Percentiles rank a stretch among this genome's conserved stretches.
Evolutionary conservation across 1,284 basidiomycete genomes (phyloP).

Genomic region (Apiotrichum laibachii): DNA sequence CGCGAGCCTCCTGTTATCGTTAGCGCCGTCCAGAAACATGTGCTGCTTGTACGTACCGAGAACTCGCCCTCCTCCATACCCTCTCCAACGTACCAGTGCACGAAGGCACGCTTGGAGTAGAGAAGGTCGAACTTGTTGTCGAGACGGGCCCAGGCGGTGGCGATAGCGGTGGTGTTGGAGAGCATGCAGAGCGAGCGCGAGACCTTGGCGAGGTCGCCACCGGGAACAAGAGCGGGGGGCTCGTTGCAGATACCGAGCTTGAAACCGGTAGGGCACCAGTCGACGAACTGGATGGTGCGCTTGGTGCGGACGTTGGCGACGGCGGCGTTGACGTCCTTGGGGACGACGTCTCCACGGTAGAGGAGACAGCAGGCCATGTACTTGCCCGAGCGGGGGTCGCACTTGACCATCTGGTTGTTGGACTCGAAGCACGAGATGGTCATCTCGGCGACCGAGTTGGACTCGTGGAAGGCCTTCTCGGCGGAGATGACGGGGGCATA

Average conservation of each 20-base stretch:
- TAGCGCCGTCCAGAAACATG: too few relatives aligned
- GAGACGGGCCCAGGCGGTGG: conserved; percentile 88
- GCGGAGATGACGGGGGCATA: conserved; percentile 90
- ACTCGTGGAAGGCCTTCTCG: conserved; percentile 78
- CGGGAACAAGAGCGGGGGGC: conserved; percentile 82
- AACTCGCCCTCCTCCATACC: conserved; percentile 97
- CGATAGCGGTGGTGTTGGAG: conserved; percentile 67
- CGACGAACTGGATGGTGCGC: conserved; percentile 87
- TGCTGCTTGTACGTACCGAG: too few relatives aligned
- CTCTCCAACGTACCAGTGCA: conserved; percentile 90
- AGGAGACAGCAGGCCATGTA: conserved; percentile 91
- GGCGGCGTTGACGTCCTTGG: conserved; percentile 93
- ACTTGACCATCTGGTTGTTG: conserved; percentile 99
- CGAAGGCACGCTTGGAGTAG: conserved; percentile 87
- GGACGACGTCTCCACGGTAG: conserved; percentile 95
- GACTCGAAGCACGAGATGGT: conserved; percentile 97
- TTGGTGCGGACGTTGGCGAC: conserved; percentile 95
- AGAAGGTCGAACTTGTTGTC: conserved; percentile 99
- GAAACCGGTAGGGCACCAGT: conserved; percentile 99
- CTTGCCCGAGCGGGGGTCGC: conserved; percentile 92
- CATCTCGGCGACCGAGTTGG: conserved; percentile 98
- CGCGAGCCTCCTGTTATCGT: conserved; percentile 68
- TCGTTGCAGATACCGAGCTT: conserved; percentile 98
- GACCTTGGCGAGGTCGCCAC: conserved; percentile 92
- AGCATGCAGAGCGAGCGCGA: conserved; percentile 96